A percentile compares a stretch with the other conserved stretches of the same genome.
phyloP scores from a whole-genome alignment of 352 stramenopile species.

The Thalassiosira mediterranea region DNA sequence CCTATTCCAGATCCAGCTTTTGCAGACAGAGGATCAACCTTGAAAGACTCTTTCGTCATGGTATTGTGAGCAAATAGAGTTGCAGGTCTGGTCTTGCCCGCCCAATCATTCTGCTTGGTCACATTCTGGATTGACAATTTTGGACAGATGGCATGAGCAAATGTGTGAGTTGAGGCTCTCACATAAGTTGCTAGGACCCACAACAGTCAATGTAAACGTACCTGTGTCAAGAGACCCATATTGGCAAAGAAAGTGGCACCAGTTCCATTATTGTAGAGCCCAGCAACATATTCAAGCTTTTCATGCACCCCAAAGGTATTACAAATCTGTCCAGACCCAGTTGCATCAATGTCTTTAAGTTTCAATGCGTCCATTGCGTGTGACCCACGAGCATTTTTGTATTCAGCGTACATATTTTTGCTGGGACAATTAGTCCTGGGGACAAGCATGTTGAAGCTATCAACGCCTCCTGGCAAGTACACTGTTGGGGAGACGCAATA shows the following conservation, averaged over 20 bases:
- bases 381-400: conserved; percentile 36
- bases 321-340: conserved; percentile 52
- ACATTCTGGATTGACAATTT: conserved; percentile 51
- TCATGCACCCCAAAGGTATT: conserved; percentile 66
- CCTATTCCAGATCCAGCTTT: conserved; percentile 55
- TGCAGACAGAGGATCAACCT: conserved; percentile 20
- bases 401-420: conserved; percentile 51
- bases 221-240: conserved; percentile 42
- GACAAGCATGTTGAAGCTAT: conserved; percentile 67
- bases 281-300: conserved; percentile 31
- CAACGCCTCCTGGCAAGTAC: conserved; percentile 33
- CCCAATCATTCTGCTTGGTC: conserved; percentile 43
- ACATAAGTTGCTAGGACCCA: too few species aligned
- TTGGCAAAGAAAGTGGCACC: conserved; percentile 75
- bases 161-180: too few species aligned
- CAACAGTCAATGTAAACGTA: too few species aligned
- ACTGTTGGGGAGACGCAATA: too few species aligned
- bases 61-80: conserved; percentile 70
- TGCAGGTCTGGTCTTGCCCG: conserved; percentile 5
- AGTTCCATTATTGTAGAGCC: too few species aligned
- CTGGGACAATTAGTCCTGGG: conserved; percentile 49
- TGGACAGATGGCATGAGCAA: too few species aligned
- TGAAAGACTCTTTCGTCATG: conserved; percentile 22
- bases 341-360: conserved; percentile 51
- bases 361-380: conserved; percentile 26